Percentiles rank a stretch among this genome's conserved stretches.
Evolutionary conservation across 441 rosid species (phyloP).

Genomic region (Rhodomyrtus psidioides): DNA sequence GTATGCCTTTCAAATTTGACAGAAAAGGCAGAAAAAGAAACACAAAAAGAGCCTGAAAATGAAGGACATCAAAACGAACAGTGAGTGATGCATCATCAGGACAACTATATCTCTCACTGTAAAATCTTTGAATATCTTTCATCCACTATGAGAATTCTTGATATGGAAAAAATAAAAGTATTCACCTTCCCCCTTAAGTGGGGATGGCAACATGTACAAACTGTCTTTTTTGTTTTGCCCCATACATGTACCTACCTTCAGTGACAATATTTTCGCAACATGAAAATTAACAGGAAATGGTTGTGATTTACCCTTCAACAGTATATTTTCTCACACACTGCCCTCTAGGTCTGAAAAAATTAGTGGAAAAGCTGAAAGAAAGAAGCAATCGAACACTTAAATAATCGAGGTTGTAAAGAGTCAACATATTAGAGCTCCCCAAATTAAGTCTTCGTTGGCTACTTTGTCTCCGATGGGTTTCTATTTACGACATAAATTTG

Average conservation of each 20-base stretch:
- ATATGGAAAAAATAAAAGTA: neutral
- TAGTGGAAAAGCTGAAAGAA: neutral
- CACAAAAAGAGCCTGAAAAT: constrained; percentile 74
- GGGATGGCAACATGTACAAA: neutral
- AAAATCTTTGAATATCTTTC: neutral
- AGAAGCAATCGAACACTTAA: neutral
- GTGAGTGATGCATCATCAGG: neutral
- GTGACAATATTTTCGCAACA: neutral
- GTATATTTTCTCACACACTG: neutral
- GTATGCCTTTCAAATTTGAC: constrained; percentile 78
- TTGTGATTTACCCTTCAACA: neutral
- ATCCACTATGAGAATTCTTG: neutral
- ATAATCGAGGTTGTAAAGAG: neutral
- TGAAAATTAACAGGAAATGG: neutral
- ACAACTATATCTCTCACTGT: neutral
- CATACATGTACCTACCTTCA: neutral
- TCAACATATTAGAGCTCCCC: neutral
- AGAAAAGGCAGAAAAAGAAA: constrained; percentile 62
- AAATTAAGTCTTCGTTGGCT: neutral
- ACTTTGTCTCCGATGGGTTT: neutral
- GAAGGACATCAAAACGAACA: neutral
- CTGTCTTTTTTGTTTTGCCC: neutral
- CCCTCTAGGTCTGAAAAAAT: neutral
- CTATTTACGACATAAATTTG: neutral
- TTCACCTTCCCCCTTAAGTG: neutral